These are phyloP conservation scores for Colletotrichum siamense DNA, from an alignment of 2,329 filamentous ascomycete genomes.

Conservation along the genomic window DNA sequence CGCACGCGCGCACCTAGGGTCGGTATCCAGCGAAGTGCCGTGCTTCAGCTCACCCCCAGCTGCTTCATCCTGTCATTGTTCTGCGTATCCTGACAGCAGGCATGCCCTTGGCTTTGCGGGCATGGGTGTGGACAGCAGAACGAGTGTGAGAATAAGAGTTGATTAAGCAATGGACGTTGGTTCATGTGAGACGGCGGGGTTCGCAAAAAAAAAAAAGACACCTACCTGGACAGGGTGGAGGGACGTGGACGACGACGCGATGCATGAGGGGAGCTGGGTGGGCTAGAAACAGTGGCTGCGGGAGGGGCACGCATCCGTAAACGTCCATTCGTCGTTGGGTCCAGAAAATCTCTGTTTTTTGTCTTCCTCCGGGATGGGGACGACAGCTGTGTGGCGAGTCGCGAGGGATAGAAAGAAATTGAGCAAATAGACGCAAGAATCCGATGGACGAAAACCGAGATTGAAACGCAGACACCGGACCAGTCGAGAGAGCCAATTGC, in stretches of 20 bases:
- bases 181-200: conserved; percentile 7
- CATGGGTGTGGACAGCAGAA: neutral
- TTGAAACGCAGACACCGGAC: neutral
- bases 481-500: neutral
- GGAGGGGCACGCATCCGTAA: neutral
- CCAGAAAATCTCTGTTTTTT: neutral
- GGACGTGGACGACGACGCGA: neutral
- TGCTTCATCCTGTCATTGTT: neutral
- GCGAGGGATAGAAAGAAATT: neutral
- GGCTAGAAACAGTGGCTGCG: neutral
- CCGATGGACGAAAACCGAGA: neutral
- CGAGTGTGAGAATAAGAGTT: neutral
- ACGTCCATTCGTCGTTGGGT: neutral
- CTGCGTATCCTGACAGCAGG: neutral
- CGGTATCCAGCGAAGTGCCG: neutral
- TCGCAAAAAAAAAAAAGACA: neutral
- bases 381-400: neutral
- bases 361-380: neutral
- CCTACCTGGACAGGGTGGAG: neutral
- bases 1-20: neutral
- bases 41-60: neutral
- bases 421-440: neutral
- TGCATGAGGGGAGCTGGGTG: neutral
- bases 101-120: neutral
- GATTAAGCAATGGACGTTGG: neutral